Conservation (phyloP, 805 yeast genomes). For the Pichia sporocuriosa region DNA sequence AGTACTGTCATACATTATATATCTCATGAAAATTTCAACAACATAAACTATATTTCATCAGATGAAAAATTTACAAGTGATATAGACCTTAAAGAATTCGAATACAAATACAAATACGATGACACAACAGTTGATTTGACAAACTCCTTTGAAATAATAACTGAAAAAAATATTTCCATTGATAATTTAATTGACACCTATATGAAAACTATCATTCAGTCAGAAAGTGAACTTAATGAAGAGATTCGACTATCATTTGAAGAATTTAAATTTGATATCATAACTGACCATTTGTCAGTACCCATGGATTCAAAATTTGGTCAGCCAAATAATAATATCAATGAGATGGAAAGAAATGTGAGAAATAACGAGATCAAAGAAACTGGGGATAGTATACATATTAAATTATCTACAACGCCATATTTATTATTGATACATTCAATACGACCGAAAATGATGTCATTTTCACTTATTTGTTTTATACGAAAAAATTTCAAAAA, state of each 20-base stretch:
- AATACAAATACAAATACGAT: no score
- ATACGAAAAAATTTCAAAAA: neutral
- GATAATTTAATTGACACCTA: slow-evolving; percentile 1
- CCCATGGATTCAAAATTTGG: neutral
- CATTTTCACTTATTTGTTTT: slow-evolving; percentile 4
- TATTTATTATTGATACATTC: slow-evolving; percentile 9
- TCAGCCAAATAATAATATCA: neutral
- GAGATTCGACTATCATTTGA: slow-evolving; percentile 5
- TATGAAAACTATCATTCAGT: neutral
- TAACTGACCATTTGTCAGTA: slow-evolving; percentile 4
- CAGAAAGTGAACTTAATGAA: neutral
- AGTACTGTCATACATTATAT: slow-evolving; percentile 4
- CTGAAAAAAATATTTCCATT: neutral
- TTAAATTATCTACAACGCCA: slow-evolving; percentile 6
- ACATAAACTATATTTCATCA: neutral
- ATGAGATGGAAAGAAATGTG: no score
- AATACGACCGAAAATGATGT: slow-evolving; percentile 3
- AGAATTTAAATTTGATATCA: slow-evolving; percentile 11
- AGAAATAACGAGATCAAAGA: neutral
- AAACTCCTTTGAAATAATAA: no score
- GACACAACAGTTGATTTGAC: no score
- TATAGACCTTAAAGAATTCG: neutral
- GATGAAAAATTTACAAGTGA: neutral
- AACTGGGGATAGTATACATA: neutral
- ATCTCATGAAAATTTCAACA: neutral